Base-by-base conservation (phyloP, 805 yeast species). In the Monosporozyma solicola region DNA sequence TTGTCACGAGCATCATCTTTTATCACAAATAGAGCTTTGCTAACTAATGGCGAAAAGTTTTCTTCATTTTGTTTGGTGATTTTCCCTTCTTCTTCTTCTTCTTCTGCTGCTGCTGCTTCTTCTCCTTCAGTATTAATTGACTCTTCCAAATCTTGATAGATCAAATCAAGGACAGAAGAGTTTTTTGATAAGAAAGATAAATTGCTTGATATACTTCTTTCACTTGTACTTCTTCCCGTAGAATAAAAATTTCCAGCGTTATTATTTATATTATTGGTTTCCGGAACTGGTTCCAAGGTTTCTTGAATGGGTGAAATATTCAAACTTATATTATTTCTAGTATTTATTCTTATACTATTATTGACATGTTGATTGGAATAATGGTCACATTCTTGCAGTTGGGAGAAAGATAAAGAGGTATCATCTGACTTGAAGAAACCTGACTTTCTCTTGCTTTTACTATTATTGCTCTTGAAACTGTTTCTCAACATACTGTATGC, bases 131-230 rank as follows among this genome's bases (percentile, higher is more conserved):
- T 41, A 32, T 4, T 48, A 3, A 3, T 25, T 39, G 43, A 39
- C 10, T 55, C 53, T 16, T 53, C 59, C 11, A 59, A 48, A 5
- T 58, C 68, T 52, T 63, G 63, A 47, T 59, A 60, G 20, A 65
- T 51, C 39, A 61, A 51, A 47, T 61, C 67, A 41, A 59, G 63
- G 16, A 65, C 55, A 29, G 64, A 60, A 25, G 57, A 41, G 32
- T 31, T 45, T 29, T 47, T 41, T 5, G 56, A 53, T 29, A 55
- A 55, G 2, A 55, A 47, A 2, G 58, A 53, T 20, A 52, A 46
- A 33, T 45, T 33, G n/a, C 51, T 50, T 15, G 47, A 41, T 29
- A 45, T 45, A 32, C 48, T 45, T 16, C 27, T n/a, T 32, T 45
- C 48, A 16, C 48, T 45, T 5, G 35, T 33, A 16, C 48, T 45